Percentiles rank a stretch among this genome's conserved stretches.
phyloP scores from a whole-genome alignment of 495 filamentous ascomycete genomes.

The Neurospora tetraspora region DNA sequence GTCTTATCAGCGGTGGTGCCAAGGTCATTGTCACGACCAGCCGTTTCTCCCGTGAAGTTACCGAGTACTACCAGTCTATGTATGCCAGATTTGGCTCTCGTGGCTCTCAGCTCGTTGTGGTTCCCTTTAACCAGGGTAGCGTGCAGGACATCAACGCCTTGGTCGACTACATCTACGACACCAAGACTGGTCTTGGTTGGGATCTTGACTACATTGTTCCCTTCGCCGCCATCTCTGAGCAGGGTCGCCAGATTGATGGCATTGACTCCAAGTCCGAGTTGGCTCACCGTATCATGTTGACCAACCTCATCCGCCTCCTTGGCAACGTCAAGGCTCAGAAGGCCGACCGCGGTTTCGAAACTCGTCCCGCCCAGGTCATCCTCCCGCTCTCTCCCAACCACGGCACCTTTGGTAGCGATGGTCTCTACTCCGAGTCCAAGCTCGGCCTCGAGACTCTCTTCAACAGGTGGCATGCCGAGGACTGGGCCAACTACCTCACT shows the following conservation, averaged over 20 bases:
- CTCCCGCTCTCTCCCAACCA: slow-evolving; percentile 96
- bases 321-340: slow-evolving; percentile 88
- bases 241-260: slow-evolving; percentile 93
- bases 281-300: slow-evolving; percentile 98
- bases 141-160: slow-evolving; percentile 94
- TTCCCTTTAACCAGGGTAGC: slow-evolving; percentile 97
- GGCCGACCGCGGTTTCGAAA: slow-evolving; percentile 75
- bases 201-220: slow-evolving; percentile 94
- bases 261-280: slow-evolving; percentile 98
- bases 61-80: slow-evolving; percentile 99
- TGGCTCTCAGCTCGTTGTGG: slow-evolving; percentile 92
- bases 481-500: slow-evolving; percentile 94
- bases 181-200: slow-evolving; percentile 96
- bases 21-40: slow-evolving; percentile 94
- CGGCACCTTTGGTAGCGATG: slow-evolving; percentile 95
- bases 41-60: slow-evolving; percentile 92
- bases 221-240: slow-evolving; percentile 95
- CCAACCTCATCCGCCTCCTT: slow-evolving; percentile 85
- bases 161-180: slow-evolving; percentile 89
- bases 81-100: slow-evolving; percentile 87
- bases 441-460: slow-evolving; percentile 94
- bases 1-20: slow-evolving; percentile 90
- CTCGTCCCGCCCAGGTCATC: slow-evolving; percentile 91
- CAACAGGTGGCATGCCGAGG: slow-evolving; percentile 97
- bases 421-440: slow-evolving; percentile 97